Evolutionary conservation across 2,329 filamentous ascomycete genomes (phyloP), one percentile per base, ranked within the genome.

Genomic region (Thyridium curvatum): DNA sequence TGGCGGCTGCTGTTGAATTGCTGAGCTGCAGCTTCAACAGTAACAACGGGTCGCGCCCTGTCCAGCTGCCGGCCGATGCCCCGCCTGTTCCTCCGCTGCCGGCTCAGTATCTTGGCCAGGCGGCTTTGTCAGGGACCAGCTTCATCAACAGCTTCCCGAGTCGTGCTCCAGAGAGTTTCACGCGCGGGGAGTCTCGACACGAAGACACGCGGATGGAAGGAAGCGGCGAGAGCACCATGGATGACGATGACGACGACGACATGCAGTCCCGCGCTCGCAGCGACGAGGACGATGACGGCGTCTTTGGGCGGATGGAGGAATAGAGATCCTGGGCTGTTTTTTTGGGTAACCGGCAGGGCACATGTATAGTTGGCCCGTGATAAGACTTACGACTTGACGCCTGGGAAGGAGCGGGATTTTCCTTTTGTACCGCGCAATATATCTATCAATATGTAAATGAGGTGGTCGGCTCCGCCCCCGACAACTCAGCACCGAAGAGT

Each of bases 241-340:
- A 79, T 47, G 82, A 87, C 39, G 79, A 83, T 50, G 80, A 85
- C 44, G 77, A 82, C 42, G 79, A 80, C 52, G 78, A 79, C 53
- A 65, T 67, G 50, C 71, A 66, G 40, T 75, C 71, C 36, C 74
- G 77, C 40, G 76, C 77, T 37, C 77, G 84, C 45, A 84, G 81
- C 60, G 86, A 94, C 52, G 90, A 95, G 52, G 89, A 94, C 46
- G 91, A 97, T 49, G 90, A 96, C 49, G 90, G 90, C 56, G 85
- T 97, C 53, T 98, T 98, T 69, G 90, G 90, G 41, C 79, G 80
- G 50, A 97, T 97, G 91, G 93, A 98, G 65, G 88, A 94, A 62
- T 93, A 72, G 66, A 47, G 30, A 46, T 37, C 36, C 28, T 26
- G 21, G 21, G 26, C 34, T n/a, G 17, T 18, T 16, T 29, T 28